phyloP scores from a whole-genome alignment of 1,139 yeast species.

The Pichia sp. region DNA sequence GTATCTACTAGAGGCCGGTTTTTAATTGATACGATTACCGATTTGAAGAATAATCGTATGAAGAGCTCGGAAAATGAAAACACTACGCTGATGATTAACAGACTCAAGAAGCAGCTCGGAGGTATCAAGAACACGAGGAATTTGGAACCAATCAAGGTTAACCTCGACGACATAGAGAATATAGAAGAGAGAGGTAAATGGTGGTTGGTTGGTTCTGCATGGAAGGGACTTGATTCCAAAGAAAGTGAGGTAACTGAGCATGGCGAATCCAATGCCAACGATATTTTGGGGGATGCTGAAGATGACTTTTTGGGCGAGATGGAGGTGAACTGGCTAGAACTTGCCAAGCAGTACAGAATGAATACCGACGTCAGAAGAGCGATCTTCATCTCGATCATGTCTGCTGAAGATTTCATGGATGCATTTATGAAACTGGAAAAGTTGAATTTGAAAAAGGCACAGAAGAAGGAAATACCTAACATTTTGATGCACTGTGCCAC shows the following conservation, averaged over 20 bases:
- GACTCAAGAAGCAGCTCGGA: slow-evolving; percentile 68
- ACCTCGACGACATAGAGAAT: slow-evolving; percentile 74
- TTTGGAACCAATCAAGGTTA: slow-evolving; percentile 78
- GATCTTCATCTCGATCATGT: slow-evolving; percentile 88
- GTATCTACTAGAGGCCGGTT: slow-evolving; percentile 70
- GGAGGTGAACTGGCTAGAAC: slow-evolving; percentile 83
- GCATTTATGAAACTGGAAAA: slow-evolving; percentile 80
- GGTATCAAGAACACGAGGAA: slow-evolving; percentile 41
- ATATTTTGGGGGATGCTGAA: slow-evolving; percentile 45
- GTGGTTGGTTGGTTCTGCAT: slow-evolving; percentile 99
- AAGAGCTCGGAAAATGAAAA: slow-evolving; percentile 45
- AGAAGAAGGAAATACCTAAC: slow-evolving; percentile 81
- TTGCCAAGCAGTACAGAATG: slow-evolving; percentile 86
- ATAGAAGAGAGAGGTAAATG: slow-evolving; percentile 84
- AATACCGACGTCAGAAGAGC: slow-evolving; percentile 94
- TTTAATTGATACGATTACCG: slow-evolving; percentile 76
- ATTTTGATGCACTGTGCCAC: slow-evolving; percentile 83
- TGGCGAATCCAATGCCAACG: slow-evolving; percentile 16
- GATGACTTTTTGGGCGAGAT: slow-evolving; percentile 45
- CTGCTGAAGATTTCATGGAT: slow-evolving; percentile 88
- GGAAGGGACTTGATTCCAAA: slow-evolving; percentile 53
- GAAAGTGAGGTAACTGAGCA: not conserved
- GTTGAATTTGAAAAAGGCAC: slow-evolving; percentile 71
- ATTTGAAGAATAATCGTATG: slow-evolving; percentile 79
- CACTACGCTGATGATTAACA: slow-evolving; percentile 46